Evolutionary conservation across 352 stramenopile genomes (phyloP).

Genomic region (Halophytophthora batemanensis): DNA sequence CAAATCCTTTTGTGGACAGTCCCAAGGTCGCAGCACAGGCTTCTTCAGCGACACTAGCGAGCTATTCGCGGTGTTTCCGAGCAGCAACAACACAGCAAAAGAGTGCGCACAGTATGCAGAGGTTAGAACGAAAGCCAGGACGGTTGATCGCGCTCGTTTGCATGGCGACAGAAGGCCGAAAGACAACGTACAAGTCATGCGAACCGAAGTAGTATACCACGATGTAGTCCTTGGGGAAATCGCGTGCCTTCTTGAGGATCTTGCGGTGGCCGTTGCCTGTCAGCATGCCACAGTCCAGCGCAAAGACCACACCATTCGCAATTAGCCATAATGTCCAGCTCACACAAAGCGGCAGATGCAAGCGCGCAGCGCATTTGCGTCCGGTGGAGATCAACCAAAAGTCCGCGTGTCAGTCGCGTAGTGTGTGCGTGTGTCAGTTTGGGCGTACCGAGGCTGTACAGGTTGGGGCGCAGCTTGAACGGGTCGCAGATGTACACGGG

Average conservation of each 20-base stretch:
- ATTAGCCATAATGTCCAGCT: no score
- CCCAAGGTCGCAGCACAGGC: conserved; percentile 61
- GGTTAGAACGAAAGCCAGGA: no score
- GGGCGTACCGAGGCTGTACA: conserved; percentile 51
- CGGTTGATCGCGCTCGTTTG: no score
- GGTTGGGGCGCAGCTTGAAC: conserved; percentile 61
- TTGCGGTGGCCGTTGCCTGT: conserved; percentile 54
- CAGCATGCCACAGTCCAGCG: background rate
- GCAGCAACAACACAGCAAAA: conserved; percentile 7
- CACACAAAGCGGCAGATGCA: no score
- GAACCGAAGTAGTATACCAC: conserved; percentile 87
- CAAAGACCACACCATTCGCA: background rate
- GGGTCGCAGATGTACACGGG: conserved; percentile 84
- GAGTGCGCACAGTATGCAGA: no score
- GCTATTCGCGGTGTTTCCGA: no score
- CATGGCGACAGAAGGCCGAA: no score
- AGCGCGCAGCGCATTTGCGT: no score
- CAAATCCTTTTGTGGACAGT: conserved; percentile 63
- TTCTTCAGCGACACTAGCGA: conserved; percentile 63
- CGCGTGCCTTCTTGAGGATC: conserved; percentile 70
- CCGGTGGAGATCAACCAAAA: no score
- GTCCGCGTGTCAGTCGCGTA: no score
- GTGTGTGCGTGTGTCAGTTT: no score
- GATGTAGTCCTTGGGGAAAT: conserved; percentile 68
- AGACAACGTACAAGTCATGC: conserved; percentile 67